phyloP scores from a whole-genome alignment of 106 monocot species.

The Vanilla planifolia region DNA sequence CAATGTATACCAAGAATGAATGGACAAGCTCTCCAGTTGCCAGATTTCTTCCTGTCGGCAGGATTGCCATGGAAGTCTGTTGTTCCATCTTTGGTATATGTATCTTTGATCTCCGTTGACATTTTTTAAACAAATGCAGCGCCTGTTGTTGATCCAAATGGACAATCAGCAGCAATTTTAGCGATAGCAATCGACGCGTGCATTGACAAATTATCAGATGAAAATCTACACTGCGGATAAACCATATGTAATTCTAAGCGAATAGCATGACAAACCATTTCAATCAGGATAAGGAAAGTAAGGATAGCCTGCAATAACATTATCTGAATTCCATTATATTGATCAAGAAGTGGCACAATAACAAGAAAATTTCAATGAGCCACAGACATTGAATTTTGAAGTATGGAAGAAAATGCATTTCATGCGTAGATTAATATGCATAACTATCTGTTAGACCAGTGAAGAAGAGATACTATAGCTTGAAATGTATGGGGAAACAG shows the following conservation, averaged over 20 bases:
- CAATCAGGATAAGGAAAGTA: not conserved
- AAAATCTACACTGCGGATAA: not conserved
- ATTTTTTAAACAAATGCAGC: not conserved
- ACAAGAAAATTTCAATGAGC: too few species aligned
- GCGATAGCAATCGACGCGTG: not conserved
- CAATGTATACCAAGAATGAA: slow-evolving; percentile 46
- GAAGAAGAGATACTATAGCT: too few species aligned
- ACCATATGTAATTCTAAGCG: not conserved
- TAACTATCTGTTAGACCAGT: too few species aligned
- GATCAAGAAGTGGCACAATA: too few species aligned
- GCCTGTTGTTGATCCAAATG: not conserved
- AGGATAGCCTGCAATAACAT: not conserved
- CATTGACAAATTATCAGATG: not conserved
- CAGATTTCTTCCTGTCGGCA: slow-evolving; percentile 40
- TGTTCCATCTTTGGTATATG: slow-evolving; percentile 56
- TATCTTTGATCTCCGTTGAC: slow-evolving; percentile 18
- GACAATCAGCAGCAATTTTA: not conserved
- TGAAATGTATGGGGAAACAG: too few species aligned
- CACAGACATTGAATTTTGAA: too few species aligned
- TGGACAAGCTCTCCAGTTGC: slow-evolving; percentile 63
- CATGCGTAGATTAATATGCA: too few species aligned
- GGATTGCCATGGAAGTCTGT: slow-evolving; percentile 52
- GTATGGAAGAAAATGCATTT: too few species aligned
- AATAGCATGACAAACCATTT: not conserved
- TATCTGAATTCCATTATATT: not conserved